Conservation (phyloP, 2,329 filamentous ascomycete genomes). For the Alternaria sp. region DNA sequence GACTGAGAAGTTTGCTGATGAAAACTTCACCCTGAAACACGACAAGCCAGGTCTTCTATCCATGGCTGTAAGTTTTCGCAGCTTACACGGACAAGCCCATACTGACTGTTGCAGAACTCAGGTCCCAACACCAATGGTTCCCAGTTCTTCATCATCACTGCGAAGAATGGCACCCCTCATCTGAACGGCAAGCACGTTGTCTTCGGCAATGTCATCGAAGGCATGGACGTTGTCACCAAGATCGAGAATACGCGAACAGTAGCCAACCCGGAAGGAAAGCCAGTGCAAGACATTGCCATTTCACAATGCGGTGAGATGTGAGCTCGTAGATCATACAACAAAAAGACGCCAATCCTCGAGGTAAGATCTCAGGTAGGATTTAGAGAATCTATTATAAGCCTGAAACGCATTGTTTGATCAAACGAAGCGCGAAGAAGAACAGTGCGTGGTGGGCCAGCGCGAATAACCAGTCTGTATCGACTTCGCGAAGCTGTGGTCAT, state of each 20-base stretch:
- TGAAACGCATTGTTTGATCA: background rate
- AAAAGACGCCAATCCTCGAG: background rate
- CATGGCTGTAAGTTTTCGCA: slow-evolving; percentile 67
- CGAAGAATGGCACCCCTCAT: slow-evolving; percentile 73
- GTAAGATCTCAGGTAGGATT: background rate
- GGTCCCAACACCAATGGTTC: slow-evolving; percentile 92
- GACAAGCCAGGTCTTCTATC: slow-evolving; percentile 80
- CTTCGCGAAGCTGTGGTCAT: background rate
- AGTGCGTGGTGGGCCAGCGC: background rate
- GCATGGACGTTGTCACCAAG: slow-evolving; percentile 89
- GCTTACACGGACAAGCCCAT: background rate
- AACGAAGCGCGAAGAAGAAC: background rate
- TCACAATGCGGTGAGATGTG: slow-evolving; percentile 94
- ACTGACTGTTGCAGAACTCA: slow-evolving; percentile 67
- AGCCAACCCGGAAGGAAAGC: slow-evolving; percentile 72
- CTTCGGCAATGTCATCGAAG: slow-evolving; percentile 87
- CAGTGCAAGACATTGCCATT: slow-evolving; percentile 83
- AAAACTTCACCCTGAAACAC: slow-evolving; percentile 85
- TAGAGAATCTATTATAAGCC: background rate
- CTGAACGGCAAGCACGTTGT: slow-evolving; percentile 94
- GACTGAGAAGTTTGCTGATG: slow-evolving; percentile 81
- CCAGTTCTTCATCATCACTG: slow-evolving; percentile 97
- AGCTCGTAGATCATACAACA: slow-evolving; percentile 3
- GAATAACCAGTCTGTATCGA: background rate
- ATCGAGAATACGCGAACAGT: slow-evolving; percentile 83